Conservation (phyloP, 129 eudicot genomes). For the Cynara cardunculus region DNA sequence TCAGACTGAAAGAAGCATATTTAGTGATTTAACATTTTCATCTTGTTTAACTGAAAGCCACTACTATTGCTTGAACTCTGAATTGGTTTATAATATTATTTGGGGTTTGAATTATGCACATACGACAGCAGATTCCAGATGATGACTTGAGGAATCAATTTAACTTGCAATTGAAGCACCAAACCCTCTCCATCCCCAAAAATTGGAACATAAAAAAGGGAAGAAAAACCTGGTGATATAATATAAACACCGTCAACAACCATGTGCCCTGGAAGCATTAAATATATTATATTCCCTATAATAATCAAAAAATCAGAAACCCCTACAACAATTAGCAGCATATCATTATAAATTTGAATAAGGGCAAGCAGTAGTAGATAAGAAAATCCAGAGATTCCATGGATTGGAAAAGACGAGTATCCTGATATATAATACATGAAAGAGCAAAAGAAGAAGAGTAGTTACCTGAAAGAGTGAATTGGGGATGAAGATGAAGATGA, state of each 20-base stretch:
- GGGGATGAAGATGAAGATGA: conserved; percentile 6
- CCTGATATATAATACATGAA: not conserved
- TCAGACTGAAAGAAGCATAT: not conserved
- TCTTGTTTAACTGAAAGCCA: not conserved
- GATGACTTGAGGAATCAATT: not conserved
- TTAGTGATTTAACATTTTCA: not conserved
- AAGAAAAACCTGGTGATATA: not conserved
- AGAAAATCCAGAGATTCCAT: not conserved
- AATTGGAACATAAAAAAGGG: not conserved
- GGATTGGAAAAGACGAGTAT: not conserved
- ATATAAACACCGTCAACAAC: conserved; percentile 2
- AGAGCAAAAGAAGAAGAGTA: not conserved
- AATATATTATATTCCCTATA: not conserved
- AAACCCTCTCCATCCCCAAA: not conserved
- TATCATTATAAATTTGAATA: not conserved
- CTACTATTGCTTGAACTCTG: not conserved
- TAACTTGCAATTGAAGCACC: conserved; percentile 11
- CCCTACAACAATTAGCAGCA: conserved; percentile 1
- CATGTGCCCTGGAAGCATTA: not conserved
- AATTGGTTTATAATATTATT: conserved; percentile 8
- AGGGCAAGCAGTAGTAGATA: not conserved
- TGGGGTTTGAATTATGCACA: conserved; percentile 6
- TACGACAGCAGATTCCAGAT: not conserved
- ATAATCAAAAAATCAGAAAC: not conserved
- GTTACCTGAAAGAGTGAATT: conserved; percentile 12